A percentile compares a stretch with the other conserved stretches of the same genome.
Evolutionary conservation across 306 rosid genomes (phyloP).

Genomic region (Canavalia gladiata): DNA sequence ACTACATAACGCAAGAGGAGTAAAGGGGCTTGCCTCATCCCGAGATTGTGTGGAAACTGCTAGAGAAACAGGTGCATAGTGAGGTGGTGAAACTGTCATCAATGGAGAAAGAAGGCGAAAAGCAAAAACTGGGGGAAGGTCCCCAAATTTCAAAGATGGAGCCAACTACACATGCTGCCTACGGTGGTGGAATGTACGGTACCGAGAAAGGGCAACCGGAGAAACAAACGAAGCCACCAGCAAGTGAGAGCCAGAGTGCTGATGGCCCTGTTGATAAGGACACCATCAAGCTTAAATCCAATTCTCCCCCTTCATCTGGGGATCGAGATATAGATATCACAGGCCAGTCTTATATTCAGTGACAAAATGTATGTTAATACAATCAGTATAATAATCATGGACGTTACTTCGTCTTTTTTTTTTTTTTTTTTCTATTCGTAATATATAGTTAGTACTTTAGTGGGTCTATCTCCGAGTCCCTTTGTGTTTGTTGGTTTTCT

Average conservation of each 20-base stretch:
- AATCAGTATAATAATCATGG: neutral
- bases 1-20: neutral
- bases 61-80: neutral
- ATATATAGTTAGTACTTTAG: neutral
- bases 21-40: too few species aligned
- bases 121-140: constrained; percentile 53
- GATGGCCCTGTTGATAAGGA: constrained; percentile 64
- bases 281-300: constrained; percentile 44
- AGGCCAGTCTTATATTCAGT: constrained; percentile 79
- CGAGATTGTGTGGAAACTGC: neutral
- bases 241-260: constrained; percentile 78
- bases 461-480: too few species aligned
- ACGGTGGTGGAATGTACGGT: constrained; percentile 85
- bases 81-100: neutral
- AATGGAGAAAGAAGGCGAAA: constrained; percentile 43
- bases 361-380: neutral
- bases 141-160: constrained; percentile 68
- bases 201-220: constrained; percentile 49
- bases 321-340: constrained; percentile 76
- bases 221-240: constrained; percentile 53
- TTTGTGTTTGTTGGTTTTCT: neutral
- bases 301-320: constrained; percentile 71
- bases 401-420: neutral
- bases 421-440: neutral
- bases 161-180: constrained; percentile 66